phyloP scores from a whole-genome alignment of 2,329 filamentous ascomycete genomes.

The Scedosporium aurantiacum region DNA sequence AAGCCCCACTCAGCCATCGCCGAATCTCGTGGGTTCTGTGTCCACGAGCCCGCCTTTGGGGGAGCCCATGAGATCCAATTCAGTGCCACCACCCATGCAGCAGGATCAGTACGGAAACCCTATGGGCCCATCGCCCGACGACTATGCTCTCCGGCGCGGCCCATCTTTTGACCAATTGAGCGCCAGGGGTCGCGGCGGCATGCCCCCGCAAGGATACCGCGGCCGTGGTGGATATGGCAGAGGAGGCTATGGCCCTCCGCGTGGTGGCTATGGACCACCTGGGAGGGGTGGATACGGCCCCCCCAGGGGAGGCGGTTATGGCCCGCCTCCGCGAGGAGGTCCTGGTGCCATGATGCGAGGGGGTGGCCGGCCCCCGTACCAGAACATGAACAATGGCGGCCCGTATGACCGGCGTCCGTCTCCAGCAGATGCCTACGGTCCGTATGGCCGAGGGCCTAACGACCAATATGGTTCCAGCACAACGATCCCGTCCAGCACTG shows the following conservation, averaged over 20 bases:
- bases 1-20: constrained; percentile 48
- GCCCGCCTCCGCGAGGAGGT: constrained; percentile 23
- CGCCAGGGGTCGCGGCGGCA: constrained; percentile 42
- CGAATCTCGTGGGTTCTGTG: constrained; percentile 31
- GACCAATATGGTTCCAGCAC: constrained; percentile 18
- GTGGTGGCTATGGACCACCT: constrained; percentile 36
- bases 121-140: constrained; percentile 27
- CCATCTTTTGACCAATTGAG: constrained; percentile 37
- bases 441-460: constrained; percentile 23
- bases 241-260: constrained; percentile 32
- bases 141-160: constrained; percentile 31
- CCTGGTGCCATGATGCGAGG: constrained; percentile 15
- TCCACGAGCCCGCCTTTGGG: constrained; percentile 22
- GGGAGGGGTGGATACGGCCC: constrained; percentile 34
- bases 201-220: constrained; percentile 30
- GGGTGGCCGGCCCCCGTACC: constrained; percentile 26
- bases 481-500: constrained; percentile 16
- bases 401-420: constrained; percentile 27
- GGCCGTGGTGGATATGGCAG: constrained; percentile 29
- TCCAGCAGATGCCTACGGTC: constrained; percentile 25
- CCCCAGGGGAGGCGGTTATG: constrained; percentile 29
- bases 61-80: constrained; percentile 26
- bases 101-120: constrained; percentile 57
- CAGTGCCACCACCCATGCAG: constrained; percentile 20
- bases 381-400: constrained; percentile 28